Evolutionary conservation across 371 early-diverging fungal species (phyloP), one percentile per base, ranked within the genome.

Genomic region (Syncephalis plumigaleata): DNA sequence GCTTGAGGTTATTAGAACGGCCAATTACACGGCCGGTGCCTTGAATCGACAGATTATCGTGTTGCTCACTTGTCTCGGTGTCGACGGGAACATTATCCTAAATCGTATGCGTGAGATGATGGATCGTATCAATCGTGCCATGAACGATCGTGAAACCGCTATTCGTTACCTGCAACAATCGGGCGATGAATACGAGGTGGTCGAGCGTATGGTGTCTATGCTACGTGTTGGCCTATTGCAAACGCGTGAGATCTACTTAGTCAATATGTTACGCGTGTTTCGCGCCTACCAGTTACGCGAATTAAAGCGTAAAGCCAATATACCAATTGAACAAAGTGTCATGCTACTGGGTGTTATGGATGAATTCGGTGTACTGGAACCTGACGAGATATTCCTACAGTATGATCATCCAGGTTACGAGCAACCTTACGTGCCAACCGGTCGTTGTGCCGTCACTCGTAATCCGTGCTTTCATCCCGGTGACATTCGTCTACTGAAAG

Each of bases 391-490:
- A 0, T 87, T 81, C 68, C 64, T 73, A 8, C 79, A 73, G 42
- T 56, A 69, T 0, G 61, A 64, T 1, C 62, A 65, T 17, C 53
- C 49, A 57, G 45, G 53, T 51, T 45, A 43, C 56, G 0, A 44
- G 36, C 8, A 46, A n/a, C 21, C 26, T 60, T 55, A 20, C 23
- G 44, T 2, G 52, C 73, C 0, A 60, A 75, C 13, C 56, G 70
- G 77, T 21, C 55, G 59, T 2, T 66, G 71, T 22, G 57, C 77
- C 16, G 65, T 84, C 0, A 69, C 65, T 11, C 71, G 87, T 8
- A 77, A 77, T 26, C 92, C 92, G 1, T 76, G 76, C 22, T 70
- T 88, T 48, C 88, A 88, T 58, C 87, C 92, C 1, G 87, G 92
- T 5, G 92, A 91, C 58, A 56, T 87, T 0, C 70, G 81, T 25